Conservation (phyloP, 306 rosid species). For the Malus fusca region DNA sequence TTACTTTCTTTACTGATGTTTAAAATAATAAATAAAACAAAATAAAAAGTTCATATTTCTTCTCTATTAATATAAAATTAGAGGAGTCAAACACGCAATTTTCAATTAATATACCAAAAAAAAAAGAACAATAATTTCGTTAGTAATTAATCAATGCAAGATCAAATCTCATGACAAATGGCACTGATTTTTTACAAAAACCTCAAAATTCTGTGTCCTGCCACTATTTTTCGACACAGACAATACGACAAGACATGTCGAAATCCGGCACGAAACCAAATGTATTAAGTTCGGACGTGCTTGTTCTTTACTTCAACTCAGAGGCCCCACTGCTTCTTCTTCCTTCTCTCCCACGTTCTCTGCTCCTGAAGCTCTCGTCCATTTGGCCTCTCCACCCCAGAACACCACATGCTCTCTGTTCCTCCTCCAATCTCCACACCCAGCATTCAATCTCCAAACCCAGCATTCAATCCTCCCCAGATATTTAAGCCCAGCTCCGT, state of each 20-base stretch:
- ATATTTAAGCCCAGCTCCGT: background rate
- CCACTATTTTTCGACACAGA: background rate
- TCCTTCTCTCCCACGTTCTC: conserved; percentile 7
- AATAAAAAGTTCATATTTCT: no score
- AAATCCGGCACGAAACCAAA: background rate
- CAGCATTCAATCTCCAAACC: conserved; percentile 5
- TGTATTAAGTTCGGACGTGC: conserved; percentile 31
- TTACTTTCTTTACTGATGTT: no score
- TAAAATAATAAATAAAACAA: no score
- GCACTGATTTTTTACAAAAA: background rate
- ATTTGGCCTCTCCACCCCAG: background rate
- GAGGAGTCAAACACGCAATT: no score
- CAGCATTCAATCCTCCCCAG: background rate
- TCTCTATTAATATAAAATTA: no score
- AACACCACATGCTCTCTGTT: background rate
- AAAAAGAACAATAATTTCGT: no score
- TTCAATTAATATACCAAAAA: no score
- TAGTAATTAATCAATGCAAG: no score
- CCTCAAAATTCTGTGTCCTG: no score
- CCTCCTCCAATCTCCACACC: background rate
- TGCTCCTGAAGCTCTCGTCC: background rate
- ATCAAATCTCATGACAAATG: no score
- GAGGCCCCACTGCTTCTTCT: conserved; percentile 27
- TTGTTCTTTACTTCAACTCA: background rate
- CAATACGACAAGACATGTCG: conserved; percentile 4